These are phyloP conservation scores for Wallemia mellicola DNA, from an alignment of 1,284 basidiomycete species.

Conservation along the genomic window DNA sequence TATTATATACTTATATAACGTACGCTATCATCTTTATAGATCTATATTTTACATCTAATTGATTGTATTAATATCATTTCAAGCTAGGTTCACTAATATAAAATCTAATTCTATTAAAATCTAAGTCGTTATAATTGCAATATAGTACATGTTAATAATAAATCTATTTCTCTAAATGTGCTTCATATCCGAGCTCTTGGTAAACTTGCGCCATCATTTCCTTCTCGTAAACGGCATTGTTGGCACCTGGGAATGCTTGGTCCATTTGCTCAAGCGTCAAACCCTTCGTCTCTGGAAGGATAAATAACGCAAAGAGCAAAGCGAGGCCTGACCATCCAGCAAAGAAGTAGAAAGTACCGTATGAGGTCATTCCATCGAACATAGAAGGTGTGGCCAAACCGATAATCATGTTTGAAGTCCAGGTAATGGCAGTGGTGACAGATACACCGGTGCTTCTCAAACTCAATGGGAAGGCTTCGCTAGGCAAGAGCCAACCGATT, in stretches of 20 bases:
- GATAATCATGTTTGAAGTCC: slow-evolving; percentile 8
- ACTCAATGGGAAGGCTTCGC: slow-evolving; percentile 8
- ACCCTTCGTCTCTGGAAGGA: slow-evolving; percentile 5
- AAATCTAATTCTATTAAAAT: no score
- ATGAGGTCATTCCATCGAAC: slow-evolving; percentile 4
- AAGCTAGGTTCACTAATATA: no score
- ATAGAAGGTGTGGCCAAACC: slow-evolving; percentile 7
- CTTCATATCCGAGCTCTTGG: neutral
- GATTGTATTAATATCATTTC: no score
- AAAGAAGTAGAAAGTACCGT: slow-evolving; percentile 3
- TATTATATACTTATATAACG: no score
- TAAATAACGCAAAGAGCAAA: slow-evolving; percentile 3
- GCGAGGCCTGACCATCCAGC: neutral
- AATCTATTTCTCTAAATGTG: neutral
- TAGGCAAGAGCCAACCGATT: slow-evolving; percentile 8
- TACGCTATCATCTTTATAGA: no score
- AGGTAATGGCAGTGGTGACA: slow-evolving; percentile 6
- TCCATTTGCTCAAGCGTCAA: slow-evolving; percentile 5
- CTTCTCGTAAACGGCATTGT: neutral
- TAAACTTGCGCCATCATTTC: neutral
- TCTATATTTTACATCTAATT: no score
- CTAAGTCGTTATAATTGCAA: no score
- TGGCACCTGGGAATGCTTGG: slow-evolving; percentile 2
- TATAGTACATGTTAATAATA: no score
- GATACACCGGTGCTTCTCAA: slow-evolving; percentile 6